A percentile compares a stretch with the other conserved stretches of the same genome.
phyloP scores from a whole-genome alignment of 805 yeast genomes.

The Hanseniaspora occidentalis region DNA sequence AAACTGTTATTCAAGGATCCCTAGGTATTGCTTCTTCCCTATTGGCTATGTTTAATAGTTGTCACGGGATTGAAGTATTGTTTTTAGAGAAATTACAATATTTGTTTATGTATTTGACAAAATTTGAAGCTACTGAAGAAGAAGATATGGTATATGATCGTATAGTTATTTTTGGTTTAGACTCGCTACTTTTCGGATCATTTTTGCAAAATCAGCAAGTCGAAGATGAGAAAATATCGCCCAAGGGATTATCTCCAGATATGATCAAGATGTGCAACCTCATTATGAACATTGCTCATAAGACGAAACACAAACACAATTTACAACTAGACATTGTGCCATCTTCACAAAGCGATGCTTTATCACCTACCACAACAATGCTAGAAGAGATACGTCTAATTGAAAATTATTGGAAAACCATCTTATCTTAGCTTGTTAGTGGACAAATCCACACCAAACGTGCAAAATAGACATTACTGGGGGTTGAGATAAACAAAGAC shows the following conservation, averaged over 20 bases:
- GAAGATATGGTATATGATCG: conserved; percentile 9
- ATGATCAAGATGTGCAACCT: conserved; percentile 1
- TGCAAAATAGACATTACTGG: too few relatives aligned
- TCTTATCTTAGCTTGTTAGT: too few relatives aligned
- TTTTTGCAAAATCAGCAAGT: not conserved
- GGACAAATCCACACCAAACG: too few relatives aligned
- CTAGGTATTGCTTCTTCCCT: conserved; percentile 12
- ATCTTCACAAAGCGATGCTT: too few relatives aligned
- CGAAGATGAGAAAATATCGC: too few relatives aligned
- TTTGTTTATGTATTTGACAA: conserved; percentile 23
- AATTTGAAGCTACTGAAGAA: conserved; percentile 16
- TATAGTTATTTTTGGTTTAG: conserved; percentile 20
- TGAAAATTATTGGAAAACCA: too few relatives aligned
- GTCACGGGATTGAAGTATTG: conserved; percentile 14
- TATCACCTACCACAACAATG: too few relatives aligned
- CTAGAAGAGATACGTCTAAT: too few relatives aligned
- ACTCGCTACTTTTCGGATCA: conserved; percentile 7
- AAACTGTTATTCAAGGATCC: conserved; percentile 7
- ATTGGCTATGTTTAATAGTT: conserved; percentile 7
- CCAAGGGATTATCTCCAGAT: too few relatives aligned
- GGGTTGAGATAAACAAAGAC: too few relatives aligned
- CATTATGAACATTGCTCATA: conserved; percentile 2
- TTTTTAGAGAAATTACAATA: conserved; percentile 22
- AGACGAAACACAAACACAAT: conserved; percentile 2
- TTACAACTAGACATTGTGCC: conserved; percentile 1